Evolutionary conservation across 2,329 filamentous ascomycete species (phyloP), one percentile per base, ranked within the genome.

Genomic region (Aspergillus novoparasiticus): DNA sequence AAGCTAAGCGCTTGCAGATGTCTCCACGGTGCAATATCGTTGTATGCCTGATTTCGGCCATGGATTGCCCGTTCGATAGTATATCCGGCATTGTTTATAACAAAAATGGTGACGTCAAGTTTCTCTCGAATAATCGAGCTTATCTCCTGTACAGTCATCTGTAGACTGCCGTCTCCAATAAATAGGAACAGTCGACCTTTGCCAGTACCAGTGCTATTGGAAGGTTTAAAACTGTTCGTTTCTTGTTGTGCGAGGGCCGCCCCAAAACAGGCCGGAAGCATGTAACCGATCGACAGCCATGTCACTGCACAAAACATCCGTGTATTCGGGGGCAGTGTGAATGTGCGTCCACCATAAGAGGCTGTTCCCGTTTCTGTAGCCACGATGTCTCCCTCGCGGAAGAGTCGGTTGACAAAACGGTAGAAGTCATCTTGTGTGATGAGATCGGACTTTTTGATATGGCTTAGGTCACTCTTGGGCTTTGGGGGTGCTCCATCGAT

Each of bases 111-210:
- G 4, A 84, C 79, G 43, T 84, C 78, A 26, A 86, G 77, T 4
- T 81, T 78, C 60, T 84, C 79, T 19, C 79, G 79, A 67, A 90
- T 86, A 68, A 90, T 89, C 2, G 86, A 89, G 12, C 85, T 84
- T 4, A 91, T 77, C 66, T 90, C 88, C 71, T 91, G 89, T 0
- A 83, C 87, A 0, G 88, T 90, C 77, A 90, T 85, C 66, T 89
- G 85, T 63, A 90, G 83, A 65, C 86, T 88, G 4, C 88, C 88
- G 58, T 89, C 87, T 6, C 87, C 87, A 39, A 87, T 87, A 64
- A 87, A 81, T 1, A 89, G 75, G 11, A 89, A 80, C 0, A 86
- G 85, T 59, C 85, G 78, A n/a, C 68, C 32, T 26, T 55, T 55
- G 8, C 11, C 61, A 65, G 21, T 71, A 4, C 32, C n/a, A 2